Evolutionary conservation across 2,329 filamentous ascomycete species (phyloP), one percentile per base, ranked within the genome.

Genomic region (Colletotrichum spaethianum): DNA sequence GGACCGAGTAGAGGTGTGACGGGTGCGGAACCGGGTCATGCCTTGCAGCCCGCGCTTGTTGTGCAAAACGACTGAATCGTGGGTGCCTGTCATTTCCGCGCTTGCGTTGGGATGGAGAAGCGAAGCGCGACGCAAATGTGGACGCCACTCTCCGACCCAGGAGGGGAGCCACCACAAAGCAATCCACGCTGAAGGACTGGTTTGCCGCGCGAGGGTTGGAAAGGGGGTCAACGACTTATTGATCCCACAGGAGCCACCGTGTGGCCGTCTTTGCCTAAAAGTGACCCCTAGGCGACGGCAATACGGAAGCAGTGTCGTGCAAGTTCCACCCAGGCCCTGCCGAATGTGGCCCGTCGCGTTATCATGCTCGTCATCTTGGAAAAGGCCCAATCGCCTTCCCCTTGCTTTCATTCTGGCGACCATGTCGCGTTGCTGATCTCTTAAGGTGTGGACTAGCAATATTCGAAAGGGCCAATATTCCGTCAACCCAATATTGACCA

Each of bases 21-120:
- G 50, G 50, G 69, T 60, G 38, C 59, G 18, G 46, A 53, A 44
- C 64, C 44, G 28, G 69, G 69, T 53, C 64, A 48, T 23, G 57
- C 65, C 59, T 63, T 44, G 65, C 64, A 46, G 59, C 65, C 12
- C 65, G 69, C 69, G 69, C 64, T 72, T 72, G 67, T 67, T 6
- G 28, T 63, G 52, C 59, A 59, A 46, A 59, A 72, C 59, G 36
- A 59, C 63, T 44, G 57, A 59, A 63, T 38, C 52, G 64, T 69
- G 36, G 40, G 44, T 56, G 63, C 23, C 28, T 33, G 42, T 69
- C 65, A 59, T 69, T 68, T 55, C 69, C 64, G 69, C 69, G 69
- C 69, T 72, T 69, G 59, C 42, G 64, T 68, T 69, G 11, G 42
- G 57, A 69, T 38, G 52, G 50, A 59, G 63, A 72, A 68, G 69